phyloP scores from a whole-genome alignment of 1,284 basidiomycete genomes.

The Apiotrichum siamense region DNA sequence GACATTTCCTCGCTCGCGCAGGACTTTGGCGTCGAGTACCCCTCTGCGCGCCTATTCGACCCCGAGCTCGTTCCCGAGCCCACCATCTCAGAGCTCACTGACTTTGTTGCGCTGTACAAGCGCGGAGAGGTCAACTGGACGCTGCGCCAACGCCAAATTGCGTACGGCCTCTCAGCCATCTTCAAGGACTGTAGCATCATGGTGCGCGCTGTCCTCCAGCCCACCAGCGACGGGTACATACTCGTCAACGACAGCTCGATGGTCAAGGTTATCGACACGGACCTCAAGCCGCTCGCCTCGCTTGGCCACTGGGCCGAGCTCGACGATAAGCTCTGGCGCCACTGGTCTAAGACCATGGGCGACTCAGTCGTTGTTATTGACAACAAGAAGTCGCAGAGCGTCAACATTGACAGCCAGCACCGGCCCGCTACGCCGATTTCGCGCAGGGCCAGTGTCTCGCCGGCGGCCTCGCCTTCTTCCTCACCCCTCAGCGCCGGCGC shows the following conservation, averaged over 20 bases:
- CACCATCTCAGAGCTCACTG: constrained; percentile 55
- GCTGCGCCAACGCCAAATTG: constrained; percentile 51
- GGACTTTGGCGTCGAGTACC: constrained; percentile 22
- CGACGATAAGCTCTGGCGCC: constrained; percentile 59
- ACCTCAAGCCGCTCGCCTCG: constrained; percentile 66
- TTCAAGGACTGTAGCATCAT: constrained; percentile 96
- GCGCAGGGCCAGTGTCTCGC: neutral
- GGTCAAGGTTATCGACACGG: constrained; percentile 75
- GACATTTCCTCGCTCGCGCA: constrained; percentile 56
- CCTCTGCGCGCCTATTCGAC: constrained; percentile 22
- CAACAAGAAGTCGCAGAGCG: neutral
- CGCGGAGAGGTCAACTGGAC: constrained; percentile 22
- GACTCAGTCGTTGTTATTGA: neutral
- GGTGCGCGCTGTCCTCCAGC: constrained; percentile 46
- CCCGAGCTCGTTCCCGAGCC: constrained; percentile 48
- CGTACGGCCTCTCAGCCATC: constrained; percentile 79
- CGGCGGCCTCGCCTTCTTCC: neutral
- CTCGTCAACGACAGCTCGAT: constrained; percentile 25
- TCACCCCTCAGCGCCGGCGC: neutral
- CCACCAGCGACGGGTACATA: constrained; percentile 7
- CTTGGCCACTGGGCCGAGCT: constrained; percentile 66
- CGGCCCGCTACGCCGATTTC: neutral
- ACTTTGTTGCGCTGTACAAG: constrained; percentile 56
- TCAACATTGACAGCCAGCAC: neutral
- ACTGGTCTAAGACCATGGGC: constrained; percentile 44